A percentile compares a stretch with the other conserved stretches of the same genome.
Evolutionary conservation across 192 early-diverging fungal species (phyloP).

Genomic region (Coemansia sp.): DNA sequence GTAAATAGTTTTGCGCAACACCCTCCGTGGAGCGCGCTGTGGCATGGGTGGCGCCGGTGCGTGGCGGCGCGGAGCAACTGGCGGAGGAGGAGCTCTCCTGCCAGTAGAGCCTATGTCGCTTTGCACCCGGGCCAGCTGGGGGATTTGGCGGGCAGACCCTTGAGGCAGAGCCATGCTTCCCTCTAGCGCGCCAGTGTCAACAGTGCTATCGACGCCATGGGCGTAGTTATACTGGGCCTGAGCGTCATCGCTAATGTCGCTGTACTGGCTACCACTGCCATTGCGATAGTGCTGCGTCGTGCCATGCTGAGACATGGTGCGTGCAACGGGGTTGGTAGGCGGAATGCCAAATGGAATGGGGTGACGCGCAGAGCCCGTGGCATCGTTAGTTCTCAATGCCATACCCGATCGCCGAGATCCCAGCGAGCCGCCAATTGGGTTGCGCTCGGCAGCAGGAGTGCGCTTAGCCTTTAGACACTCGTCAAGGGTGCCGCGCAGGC

Average conservation of each 20-base stretch:
- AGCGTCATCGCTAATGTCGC: constrained; percentile 28
- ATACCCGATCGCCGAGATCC: constrained; percentile 29
- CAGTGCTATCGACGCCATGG: constrained; percentile 19
- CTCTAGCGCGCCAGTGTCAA: constrained; percentile 19
- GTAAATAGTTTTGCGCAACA: constrained; percentile 71
- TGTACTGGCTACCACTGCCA: constrained; percentile 36
- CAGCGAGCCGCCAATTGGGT: constrained; percentile 29
- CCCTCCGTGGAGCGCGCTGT: constrained; percentile 32
- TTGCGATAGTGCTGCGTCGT: constrained; percentile 26
- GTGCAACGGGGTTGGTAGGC: constrained; percentile 26
- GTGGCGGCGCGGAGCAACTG: constrained; percentile 54
- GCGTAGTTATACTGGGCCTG: constrained; percentile 17
- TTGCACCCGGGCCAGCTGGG: constrained; percentile 47
- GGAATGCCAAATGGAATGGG: constrained; percentile 35
- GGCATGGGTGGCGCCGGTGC: constrained; percentile 57
- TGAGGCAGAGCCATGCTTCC: constrained; percentile 36
- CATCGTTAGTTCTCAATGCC: constrained; percentile 31
- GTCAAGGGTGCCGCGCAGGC: constrained; percentile 34
- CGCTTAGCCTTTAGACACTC: constrained; percentile 43
- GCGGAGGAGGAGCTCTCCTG: constrained; percentile 26
- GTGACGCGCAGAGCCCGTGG: constrained; percentile 15
- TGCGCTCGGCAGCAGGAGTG: constrained; percentile 37
- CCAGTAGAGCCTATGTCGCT: constrained; percentile 41
- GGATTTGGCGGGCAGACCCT: constrained; percentile 30
- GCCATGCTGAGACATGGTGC: constrained; percentile 29